phyloP scores from a whole-genome alignment of 2,329 filamentous ascomycete species.

The Myriangium duriaei region DNA sequence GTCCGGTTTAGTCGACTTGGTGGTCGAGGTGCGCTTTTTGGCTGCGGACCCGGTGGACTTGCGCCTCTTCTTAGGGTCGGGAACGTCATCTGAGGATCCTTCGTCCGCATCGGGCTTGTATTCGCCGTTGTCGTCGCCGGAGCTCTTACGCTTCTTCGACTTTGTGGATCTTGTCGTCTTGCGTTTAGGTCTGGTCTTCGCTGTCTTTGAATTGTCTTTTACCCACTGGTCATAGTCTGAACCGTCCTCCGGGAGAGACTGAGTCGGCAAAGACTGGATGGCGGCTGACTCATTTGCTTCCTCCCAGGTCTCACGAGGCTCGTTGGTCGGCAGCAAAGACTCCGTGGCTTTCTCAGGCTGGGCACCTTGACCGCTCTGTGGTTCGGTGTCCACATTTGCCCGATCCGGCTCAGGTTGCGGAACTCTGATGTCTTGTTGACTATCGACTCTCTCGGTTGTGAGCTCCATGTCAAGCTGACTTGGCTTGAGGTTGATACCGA shows the following conservation, averaged over 20 bases:
- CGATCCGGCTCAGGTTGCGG: no score
- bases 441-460: constrained; percentile 2
- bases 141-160: constrained; percentile 29
- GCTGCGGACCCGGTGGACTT: constrained; percentile 16
- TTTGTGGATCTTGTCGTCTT: constrained; percentile 11
- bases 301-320: no score
- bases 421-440: no score
- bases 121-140: constrained; percentile 18
- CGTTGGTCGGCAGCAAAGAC: no score
- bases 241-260: neutral
- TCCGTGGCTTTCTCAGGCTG: no score
- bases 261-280: no score
- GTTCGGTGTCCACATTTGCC: no score
- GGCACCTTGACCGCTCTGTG: no score
- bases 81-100: constrained; percentile 8
- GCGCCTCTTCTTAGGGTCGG: constrained; percentile 20
- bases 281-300: no score
- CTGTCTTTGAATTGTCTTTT: neutral
- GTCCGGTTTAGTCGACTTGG: constrained; percentile 9
- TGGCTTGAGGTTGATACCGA: no score
- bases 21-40: constrained; percentile 4
- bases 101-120: constrained; percentile 17
- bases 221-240: neutral
- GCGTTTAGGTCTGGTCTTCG: constrained; percentile 7
- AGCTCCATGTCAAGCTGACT: neutral